Evolutionary conservation across 177 flowering plant species (phyloP), one percentile per base, ranked within the genome.

Genomic region (Vitis hybrid): DNA sequence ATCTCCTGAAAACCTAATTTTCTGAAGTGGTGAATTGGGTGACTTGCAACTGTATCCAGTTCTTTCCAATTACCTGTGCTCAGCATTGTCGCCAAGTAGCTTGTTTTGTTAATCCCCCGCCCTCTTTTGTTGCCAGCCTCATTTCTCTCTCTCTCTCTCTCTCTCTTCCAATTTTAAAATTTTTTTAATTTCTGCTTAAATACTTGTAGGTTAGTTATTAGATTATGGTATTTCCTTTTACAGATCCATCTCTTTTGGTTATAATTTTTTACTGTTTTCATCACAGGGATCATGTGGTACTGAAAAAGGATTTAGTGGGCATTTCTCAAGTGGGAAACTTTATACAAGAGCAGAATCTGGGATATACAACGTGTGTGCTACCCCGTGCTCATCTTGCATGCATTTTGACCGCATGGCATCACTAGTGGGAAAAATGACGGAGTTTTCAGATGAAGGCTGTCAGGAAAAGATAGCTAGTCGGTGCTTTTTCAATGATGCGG

Each of bases 391-490:
- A 64, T 64, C 67, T 24, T 49, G 57, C 15, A 24, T 21, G 35
- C 57, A 21, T 21, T 11, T 64, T 6, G 24, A 52, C n/a, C 35
- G 14, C 7, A 18, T 64, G 67, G 15, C 32, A 64, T 21, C 67
- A 13, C 6, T 11, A 51, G 24, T 64, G 41, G 67, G 67, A 63
- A n/a, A 27, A 8, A 63, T n/a, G 66, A 12, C 53, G 12, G 54
- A 62, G 10, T 62, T 32, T 62, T 49, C 50, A 9, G 54, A 63
- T 15, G 66, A 49, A 49, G 66, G 30, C 32, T 63, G n/a, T 63
- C n/a, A 48, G 11, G 66, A 54, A 24, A 64, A 64, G 46, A 49
- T 27, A 64, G 3, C 67, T 50, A 64, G 67, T 24, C 67, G 1
- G 41, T 64, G 67, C 53, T 24, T 11, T 64, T 51, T 21, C 24